phyloP scores from a whole-genome alignment of 352 stramenopile species.

The Phytopythium vexans region DNA sequence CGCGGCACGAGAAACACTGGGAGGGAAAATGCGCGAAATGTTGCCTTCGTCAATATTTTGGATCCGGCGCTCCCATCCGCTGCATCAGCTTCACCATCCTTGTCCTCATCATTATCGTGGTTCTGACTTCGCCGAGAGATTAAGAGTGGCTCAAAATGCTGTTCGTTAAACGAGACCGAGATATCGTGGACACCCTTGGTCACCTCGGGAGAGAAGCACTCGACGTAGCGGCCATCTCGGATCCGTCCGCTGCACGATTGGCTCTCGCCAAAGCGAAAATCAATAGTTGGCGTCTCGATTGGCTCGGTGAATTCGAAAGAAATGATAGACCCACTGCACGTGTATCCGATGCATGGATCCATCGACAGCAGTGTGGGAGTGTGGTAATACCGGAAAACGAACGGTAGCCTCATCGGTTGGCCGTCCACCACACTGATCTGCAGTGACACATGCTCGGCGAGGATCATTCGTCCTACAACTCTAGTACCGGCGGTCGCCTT shows the following conservation, averaged over 20 bases:
- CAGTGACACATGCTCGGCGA: conserved; percentile 37
- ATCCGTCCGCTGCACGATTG: conserved; percentile 28
- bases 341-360: conserved; percentile 51
- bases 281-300: conserved; percentile 53
- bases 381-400: conserved; percentile 60
- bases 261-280: conserved; percentile 55
- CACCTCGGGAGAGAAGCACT: conserved; percentile 63
- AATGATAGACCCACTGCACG: conserved; percentile 56
- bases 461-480: conserved; percentile 31
- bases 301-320: conserved; percentile 60
- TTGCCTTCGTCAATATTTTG: conserved; percentile 7
- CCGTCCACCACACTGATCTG: conserved; percentile 57
- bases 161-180: conserved; percentile 64
- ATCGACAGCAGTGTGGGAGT: conserved; percentile 42
- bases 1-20: conserved; percentile 48
- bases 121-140: not conserved
- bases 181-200: conserved; percentile 35
- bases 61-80: not conserved
- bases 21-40: conserved; percentile 54
- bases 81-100: conserved; percentile 2
- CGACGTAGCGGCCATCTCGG: conserved; percentile 41
- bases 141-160: conserved; percentile 48
- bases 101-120: not conserved
- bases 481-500: conserved; percentile 8
- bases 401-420: conserved; percentile 43